Base-by-base conservation (phyloP, 2,329 filamentous ascomycete species). In the Gnomoniopsis smithogilvyi region DNA sequence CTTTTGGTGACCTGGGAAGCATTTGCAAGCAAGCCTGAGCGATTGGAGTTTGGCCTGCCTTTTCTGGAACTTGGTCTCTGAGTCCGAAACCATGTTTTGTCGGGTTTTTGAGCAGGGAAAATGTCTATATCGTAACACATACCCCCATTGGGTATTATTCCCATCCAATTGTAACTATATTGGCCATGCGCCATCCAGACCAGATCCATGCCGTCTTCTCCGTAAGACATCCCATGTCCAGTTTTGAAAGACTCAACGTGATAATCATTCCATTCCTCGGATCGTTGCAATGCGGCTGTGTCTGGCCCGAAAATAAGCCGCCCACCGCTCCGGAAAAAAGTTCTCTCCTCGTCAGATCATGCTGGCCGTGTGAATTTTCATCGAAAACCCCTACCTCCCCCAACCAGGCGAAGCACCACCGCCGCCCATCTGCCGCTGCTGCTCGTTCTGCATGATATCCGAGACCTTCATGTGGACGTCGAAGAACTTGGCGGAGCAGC, bases 391-490 rank as follows among this genome's bases (percentile, higher is more conserved):
- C 24, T 24, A 15, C 11, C 54, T 57, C 10, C 62, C 62, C 19
- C 62, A 65, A 8, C 63, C 62, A 56, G 72, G 72, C 63, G 85
- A 77, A 26, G 78, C 80, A 47, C 76, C 81, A n/a, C 75, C 77
- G 38, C 78, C 81, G 45, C 78, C 82, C 61, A 86, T 84, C 69
- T 84, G 84, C 63, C 84, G 82, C 70, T 86, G 84, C 51, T 90
- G 91, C 76, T 96, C 90, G 65, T 88, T 86, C 78, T 97, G 92
- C 87, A 98, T 92, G 79, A 96, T 91, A 79, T 98, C 93, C 70
- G 90, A 94, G 61, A 98, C 91, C 82, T 97, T 98, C 81, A 96
- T 87, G 76, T 96, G 96, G 70, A 96, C 93, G 69, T 98, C 94
- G 79, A 99, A 97, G 82, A 98, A 99, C 81, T 99, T 99, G 72